Percentiles rank a stretch among this genome's conserved stretches.
Evolutionary conservation across 306 rosid species (phyloP).

Genomic region (Trifolium fragiferum): DNA sequence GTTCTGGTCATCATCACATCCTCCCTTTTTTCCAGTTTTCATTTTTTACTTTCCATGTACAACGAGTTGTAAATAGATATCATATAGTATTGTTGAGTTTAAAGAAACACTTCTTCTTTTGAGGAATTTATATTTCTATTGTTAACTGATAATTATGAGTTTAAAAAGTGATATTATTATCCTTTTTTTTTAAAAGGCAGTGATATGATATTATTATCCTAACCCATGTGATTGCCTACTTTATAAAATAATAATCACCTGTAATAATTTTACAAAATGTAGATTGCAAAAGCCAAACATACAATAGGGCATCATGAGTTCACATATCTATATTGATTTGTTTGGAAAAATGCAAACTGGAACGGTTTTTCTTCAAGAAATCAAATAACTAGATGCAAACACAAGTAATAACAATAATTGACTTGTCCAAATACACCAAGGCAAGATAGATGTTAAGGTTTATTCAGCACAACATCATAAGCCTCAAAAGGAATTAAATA

Average conservation of each 20-base stretch:
- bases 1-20: not conserved
- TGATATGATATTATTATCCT: too few relatives aligned
- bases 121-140: not conserved
- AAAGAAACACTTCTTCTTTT: not conserved
- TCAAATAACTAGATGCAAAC: not conserved
- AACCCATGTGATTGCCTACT: too few relatives aligned
- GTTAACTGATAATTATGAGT: conserved; percentile 4
- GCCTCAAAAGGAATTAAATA: not conserved
- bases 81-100: not conserved
- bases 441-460: not conserved
- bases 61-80: not conserved
- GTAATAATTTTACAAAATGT: too few relatives aligned
- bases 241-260: too few relatives aligned
- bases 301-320: too few relatives aligned
- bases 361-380: too few relatives aligned
- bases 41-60: conserved; percentile 14
- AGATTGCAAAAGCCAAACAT: too few relatives aligned
- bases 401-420: not conserved
- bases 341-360: too few relatives aligned
- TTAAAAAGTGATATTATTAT: too few relatives aligned
- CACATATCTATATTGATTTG: too few relatives aligned
- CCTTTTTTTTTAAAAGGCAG: too few relatives aligned
- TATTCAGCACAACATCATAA: not conserved
- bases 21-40: not conserved
- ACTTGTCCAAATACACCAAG: not conserved